phyloP scores from a whole-genome alignment of 768 basidiomycete genomes.

The Lyophyllum shimeji region DNA sequence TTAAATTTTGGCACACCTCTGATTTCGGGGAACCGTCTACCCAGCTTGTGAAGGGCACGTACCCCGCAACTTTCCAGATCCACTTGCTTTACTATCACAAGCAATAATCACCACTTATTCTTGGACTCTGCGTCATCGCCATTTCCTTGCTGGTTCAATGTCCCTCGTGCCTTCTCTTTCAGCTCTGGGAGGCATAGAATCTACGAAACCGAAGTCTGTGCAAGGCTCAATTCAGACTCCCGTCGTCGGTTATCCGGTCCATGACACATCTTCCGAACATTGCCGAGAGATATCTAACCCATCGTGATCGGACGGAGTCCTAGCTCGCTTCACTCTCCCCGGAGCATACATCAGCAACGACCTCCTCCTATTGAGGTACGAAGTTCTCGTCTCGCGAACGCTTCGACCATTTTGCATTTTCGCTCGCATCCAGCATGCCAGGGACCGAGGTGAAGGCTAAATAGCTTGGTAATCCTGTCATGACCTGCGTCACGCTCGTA shows the following conservation, averaged over 20 bases:
- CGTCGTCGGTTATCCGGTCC: too few species aligned
- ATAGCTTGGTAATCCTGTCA: too few species aligned
- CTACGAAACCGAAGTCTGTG: too few species aligned
- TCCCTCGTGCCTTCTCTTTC: slow-evolving; percentile 26
- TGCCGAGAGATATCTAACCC: too few species aligned
- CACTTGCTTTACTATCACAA: slow-evolving; percentile 60
- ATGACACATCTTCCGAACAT: too few species aligned
- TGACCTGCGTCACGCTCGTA: too few species aligned
- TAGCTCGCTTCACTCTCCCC: slow-evolving; percentile 70
- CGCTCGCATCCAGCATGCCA: background rate
- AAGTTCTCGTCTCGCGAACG: background rate
- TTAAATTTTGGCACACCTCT: slow-evolving; percentile 25
- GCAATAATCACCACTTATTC: slow-evolving; percentile 86
- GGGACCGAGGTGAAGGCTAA: background rate
- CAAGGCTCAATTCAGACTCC: too few species aligned
- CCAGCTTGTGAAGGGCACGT: slow-evolving; percentile 44
- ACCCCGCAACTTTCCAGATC: slow-evolving; percentile 39
- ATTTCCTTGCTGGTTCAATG: slow-evolving; percentile 58
- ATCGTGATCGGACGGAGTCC: too few species aligned
- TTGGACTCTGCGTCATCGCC: slow-evolving; percentile 65
- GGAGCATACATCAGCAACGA: slow-evolving; percentile 58
- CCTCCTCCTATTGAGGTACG: slow-evolving; percentile 13
- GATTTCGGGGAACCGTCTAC: slow-evolving; percentile 27
- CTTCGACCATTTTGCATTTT: background rate
- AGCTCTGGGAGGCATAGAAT: too few species aligned